A percentile compares a stretch with the other conserved stretches of the same genome.
phyloP scores from a whole-genome alignment of 495 filamentous ascomycete species.

The Stereocaulon alpinum region DNA sequence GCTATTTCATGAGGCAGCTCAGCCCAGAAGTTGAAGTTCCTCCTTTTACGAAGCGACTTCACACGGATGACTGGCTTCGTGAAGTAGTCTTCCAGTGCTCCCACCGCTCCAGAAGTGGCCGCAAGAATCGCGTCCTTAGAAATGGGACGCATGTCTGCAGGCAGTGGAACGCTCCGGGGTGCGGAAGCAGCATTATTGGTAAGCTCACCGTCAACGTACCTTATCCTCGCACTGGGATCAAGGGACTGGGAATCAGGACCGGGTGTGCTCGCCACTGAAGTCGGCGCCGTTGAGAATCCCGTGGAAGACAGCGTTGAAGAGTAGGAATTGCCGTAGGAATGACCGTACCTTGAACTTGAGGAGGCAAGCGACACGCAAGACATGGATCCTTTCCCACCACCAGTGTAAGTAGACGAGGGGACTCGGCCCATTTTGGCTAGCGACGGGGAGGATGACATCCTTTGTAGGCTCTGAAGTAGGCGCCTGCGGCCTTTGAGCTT shows the following conservation, averaged over 20 bases:
- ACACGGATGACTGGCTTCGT: constrained; percentile 28
- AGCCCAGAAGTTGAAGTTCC: constrained; percentile 62
- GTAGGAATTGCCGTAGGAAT: constrained; percentile 44
- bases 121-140: constrained; percentile 30
- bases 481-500: constrained; percentile 67
- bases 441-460: constrained; percentile 80
- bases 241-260: constrained; percentile 27
- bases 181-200: constrained; percentile 18
- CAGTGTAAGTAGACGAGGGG: constrained; percentile 47
- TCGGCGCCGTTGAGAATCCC: constrained; percentile 55
- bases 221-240: constrained; percentile 39
- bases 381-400: constrained; percentile 61
- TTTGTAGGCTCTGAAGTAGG: constrained; percentile 69
- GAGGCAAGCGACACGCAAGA: constrained; percentile 79
- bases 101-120: constrained; percentile 21
- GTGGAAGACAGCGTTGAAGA: constrained; percentile 48
- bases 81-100: constrained; percentile 37
- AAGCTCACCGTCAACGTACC: constrained; percentile 34
- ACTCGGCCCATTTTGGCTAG: constrained; percentile 53
- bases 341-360: constrained; percentile 42
- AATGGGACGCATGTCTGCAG: constrained; percentile 48
- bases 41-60: constrained; percentile 29
- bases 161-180: constrained; percentile 49
- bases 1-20: constrained; percentile 76
- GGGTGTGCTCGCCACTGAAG: constrained; percentile 44